Evolutionary conservation across 768 basidiomycete species (phyloP).

Genomic region (Lentinula boryana): DNA sequence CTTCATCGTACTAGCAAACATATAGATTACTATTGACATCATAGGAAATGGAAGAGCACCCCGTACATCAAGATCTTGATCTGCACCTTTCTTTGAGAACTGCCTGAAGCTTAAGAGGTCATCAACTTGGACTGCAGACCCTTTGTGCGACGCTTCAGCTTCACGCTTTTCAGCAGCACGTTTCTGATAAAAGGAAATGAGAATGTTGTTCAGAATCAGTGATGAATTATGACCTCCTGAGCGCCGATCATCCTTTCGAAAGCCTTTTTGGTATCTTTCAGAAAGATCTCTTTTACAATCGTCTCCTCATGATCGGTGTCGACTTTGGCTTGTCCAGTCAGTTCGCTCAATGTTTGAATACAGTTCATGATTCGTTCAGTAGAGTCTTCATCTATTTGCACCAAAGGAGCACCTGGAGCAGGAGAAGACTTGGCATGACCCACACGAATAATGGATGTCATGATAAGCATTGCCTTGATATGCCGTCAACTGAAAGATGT

Average conservation of each 20-base stretch:
- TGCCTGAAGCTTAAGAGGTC: constrained; percentile 90
- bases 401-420: constrained; percentile 35
- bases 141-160: constrained; percentile 60
- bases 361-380: constrained; percentile 95
- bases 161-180: constrained; percentile 89
- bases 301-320: constrained; percentile 11
- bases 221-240: constrained; percentile 60
- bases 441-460: constrained; percentile 95
- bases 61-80: constrained; percentile 70
- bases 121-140: constrained; percentile 81
- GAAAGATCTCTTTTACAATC: constrained; percentile 63
- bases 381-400: constrained; percentile 91
- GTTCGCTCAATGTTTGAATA: constrained; percentile 85
- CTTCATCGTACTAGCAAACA: constrained; percentile 36
- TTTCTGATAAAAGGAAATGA: constrained; percentile 47
- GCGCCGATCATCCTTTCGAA: constrained; percentile 94
- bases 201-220: not conserved
- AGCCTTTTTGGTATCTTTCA: constrained; percentile 85
- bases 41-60: not conserved
- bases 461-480: constrained; percentile 86
- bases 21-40: no score
- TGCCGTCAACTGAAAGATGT: not conserved
- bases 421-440: constrained; percentile 95
- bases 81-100: constrained; percentile 86
- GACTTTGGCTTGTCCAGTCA: constrained; percentile 39